Conservation (phyloP, 177 flowering plant genomes). For the Telopea speciosissima region DNA sequence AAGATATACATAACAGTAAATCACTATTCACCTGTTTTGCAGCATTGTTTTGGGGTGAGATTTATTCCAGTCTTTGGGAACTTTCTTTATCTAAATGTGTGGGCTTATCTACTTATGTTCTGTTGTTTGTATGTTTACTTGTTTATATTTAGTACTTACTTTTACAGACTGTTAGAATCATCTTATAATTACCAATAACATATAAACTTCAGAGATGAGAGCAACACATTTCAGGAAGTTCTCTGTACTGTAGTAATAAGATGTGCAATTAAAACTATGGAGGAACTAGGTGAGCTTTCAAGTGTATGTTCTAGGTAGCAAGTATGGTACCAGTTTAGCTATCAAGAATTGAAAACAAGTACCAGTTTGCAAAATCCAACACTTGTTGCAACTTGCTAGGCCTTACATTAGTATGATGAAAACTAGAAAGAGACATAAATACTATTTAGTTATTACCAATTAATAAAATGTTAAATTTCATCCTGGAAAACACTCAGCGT, state of each 20-base stretch:
- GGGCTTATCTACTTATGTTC: background rate
- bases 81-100: background rate
- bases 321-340: background rate
- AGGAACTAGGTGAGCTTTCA: background rate
- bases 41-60: constrained; percentile 41
- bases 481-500: too few relatives aligned
- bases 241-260: background rate
- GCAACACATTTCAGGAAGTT: background rate
- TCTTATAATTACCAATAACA: background rate
- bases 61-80: background rate
- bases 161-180: background rate
- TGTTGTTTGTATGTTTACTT: background rate
- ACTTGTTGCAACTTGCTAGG: too few relatives aligned
- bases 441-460: too few relatives aligned
- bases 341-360: background rate
- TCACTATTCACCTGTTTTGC: constrained; percentile 44
- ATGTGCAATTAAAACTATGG: background rate
- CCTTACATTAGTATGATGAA: too few relatives aligned
- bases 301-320: too few relatives aligned
- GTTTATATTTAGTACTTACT: background rate
- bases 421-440: too few relatives aligned
- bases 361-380: too few relatives aligned
- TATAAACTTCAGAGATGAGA: background rate
- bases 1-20: constrained; percentile 36
- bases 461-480: too few relatives aligned